Evolutionary conservation across 148 eudicot species (phyloP).

Genomic region (Camellia lanceoleosa): DNA sequence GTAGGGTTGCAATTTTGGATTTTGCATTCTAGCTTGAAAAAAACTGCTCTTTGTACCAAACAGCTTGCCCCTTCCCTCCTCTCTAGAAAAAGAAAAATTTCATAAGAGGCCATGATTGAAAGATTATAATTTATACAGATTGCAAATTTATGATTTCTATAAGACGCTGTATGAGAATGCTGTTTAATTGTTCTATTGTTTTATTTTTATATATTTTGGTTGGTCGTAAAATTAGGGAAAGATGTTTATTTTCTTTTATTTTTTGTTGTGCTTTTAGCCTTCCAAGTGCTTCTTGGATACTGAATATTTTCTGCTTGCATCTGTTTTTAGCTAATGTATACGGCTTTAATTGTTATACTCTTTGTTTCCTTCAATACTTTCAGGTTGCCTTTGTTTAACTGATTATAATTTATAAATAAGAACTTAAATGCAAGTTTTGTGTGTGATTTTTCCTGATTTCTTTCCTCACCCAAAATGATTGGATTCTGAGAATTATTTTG

Average conservation of each 20-base stretch:
- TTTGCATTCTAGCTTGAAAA: not conserved
- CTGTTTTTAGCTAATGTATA: not conserved
- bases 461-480: not conserved
- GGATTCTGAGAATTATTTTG: slow-evolving; percentile 6
- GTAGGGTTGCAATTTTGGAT: slow-evolving; percentile 5
- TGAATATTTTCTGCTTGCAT: not conserved
- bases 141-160: not conserved
- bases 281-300: not conserved
- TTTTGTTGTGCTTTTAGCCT: not conserved
- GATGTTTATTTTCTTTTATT: no score
- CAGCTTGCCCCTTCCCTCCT: not conserved
- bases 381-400: not conserved
- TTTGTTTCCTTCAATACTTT: not conserved
- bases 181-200: not conserved
- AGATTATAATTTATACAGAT: not conserved
- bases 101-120: not conserved
- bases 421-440: not conserved
- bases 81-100: not conserved
- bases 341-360: not conserved
- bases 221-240: no score
- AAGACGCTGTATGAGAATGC: not conserved
- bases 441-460: not conserved
- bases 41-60: not conserved
- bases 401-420: not conserved
- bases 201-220: not conserved